Percentiles rank a stretch among this genome's conserved stretches.
Conservation (phyloP, 208 protist species). For the Tritrichomonas foetus region DNA sequence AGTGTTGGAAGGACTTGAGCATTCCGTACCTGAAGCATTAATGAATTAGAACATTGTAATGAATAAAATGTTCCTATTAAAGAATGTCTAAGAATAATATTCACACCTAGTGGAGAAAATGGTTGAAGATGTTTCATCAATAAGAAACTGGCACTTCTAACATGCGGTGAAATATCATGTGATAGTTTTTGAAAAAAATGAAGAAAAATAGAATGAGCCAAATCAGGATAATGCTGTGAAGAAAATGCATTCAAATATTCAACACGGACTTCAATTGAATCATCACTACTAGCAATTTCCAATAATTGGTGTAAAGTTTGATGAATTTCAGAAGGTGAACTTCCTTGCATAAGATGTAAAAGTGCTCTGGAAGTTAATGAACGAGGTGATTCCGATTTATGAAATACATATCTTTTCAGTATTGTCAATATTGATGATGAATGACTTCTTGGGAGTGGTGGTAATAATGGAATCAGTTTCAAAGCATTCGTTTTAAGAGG, state of each 20-base stretch:
- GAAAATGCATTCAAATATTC: background rate
- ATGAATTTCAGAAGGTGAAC: background rate
- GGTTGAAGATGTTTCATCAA: background rate
- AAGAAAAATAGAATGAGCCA: background rate
- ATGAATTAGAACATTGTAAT: background rate
- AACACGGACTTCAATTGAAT: background rate
- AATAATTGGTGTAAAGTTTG: constrained; percentile 19
- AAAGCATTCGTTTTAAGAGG: background rate
- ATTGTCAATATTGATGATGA: background rate
- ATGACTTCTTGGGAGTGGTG: background rate
- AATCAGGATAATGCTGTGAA: background rate
- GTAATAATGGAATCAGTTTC: background rate
- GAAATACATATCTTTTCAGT: background rate
- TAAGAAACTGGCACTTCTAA: background rate
- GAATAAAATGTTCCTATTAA: background rate
- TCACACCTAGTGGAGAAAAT: background rate
- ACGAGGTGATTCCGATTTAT: background rate
- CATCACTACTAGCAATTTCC: background rate
- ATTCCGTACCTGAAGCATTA: background rate
- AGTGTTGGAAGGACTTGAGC: background rate
- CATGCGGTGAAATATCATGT: background rate
- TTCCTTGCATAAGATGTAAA: background rate
- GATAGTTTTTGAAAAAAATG: constrained; percentile 19
- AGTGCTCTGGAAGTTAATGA: background rate
- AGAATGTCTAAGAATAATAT: background rate